Evolutionary conservation across 2,329 filamentous ascomycete species (phyloP).

Genomic region (Botrytis aclada): DNA sequence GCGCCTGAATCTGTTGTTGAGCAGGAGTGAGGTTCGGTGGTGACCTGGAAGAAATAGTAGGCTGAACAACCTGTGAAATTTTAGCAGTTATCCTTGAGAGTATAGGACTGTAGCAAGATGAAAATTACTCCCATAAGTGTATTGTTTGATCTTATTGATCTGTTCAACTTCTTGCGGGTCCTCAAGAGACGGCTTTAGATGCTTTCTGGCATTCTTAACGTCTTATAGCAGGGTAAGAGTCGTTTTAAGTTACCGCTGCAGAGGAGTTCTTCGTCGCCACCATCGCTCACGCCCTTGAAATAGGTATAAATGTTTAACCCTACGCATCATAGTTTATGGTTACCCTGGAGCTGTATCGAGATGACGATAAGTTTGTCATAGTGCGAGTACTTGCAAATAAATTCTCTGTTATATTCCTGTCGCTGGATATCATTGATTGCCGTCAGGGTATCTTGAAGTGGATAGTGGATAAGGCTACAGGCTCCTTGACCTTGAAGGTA

Average conservation of each 20-base stretch:
- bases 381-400: background rate
- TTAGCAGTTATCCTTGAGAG: background rate
- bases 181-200: background rate
- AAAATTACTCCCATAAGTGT: background rate
- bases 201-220: fast-evolving
- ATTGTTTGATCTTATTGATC: background rate
- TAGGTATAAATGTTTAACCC: background rate
- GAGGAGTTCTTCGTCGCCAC: background rate
- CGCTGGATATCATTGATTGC: background rate
- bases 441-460: background rate
- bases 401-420: background rate
- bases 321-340: background rate
- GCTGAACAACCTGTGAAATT: background rate
- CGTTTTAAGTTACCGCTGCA: background rate
- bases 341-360: background rate
- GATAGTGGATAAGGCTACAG: background rate
- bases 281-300: background rate
- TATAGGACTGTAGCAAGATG: background rate
- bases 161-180: background rate
- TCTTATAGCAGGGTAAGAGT: background rate
- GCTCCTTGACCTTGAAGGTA: background rate
- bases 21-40: background rate
- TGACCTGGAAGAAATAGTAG: background rate
- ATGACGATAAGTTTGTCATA: background rate
- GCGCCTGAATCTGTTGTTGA: background rate